These are phyloP conservation scores for Henningerozyma blattae DNA, from an alignment of 805 yeast species.

Conservation along the genomic window DNA sequence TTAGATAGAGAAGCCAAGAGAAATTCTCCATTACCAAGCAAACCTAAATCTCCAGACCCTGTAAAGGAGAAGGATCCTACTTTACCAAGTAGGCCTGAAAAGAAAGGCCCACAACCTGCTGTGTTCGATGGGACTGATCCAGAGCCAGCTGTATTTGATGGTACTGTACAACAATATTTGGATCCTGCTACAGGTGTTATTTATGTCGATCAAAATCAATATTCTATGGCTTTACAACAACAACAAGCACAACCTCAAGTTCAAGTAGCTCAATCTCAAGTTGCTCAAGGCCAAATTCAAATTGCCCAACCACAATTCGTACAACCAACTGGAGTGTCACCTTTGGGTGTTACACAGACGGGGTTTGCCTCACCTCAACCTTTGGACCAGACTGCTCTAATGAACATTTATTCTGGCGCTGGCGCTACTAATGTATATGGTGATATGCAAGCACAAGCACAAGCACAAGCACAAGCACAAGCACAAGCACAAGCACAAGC, in stretches of 20 bases:
- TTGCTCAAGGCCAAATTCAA: conserved; percentile 1
- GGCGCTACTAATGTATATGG: conserved; percentile 8
- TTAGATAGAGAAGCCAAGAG: conserved; percentile 31
- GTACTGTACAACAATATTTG: conserved; percentile 46
- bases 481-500: conserved; percentile 18
- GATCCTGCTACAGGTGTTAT: conserved; percentile 63
- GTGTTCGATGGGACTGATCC: conserved; percentile 24
- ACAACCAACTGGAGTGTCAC: conserved; percentile 4
- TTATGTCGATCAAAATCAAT: conserved; percentile 59
- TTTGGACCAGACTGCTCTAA: conserved; percentile 12
- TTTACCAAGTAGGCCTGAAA: conserved; percentile 26
- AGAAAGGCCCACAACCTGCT: conserved; percentile 24
- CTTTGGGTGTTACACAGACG: too few relatives aligned
- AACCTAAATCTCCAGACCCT: conserved; percentile 1
- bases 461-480: conserved; percentile 17
- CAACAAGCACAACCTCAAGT: conserved; percentile 11
- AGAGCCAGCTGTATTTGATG: conserved; percentile 18
- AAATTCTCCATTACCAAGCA: conserved; percentile 3
- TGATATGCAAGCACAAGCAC: conserved; percentile 17
- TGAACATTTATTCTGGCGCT: conserved; percentile 21
- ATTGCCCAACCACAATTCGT: conserved; percentile 3
- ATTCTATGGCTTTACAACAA: conserved; percentile 18
- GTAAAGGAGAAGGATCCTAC: conserved; percentile 15
- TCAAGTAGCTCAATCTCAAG: conserved; percentile 7
- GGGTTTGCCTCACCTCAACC: too few relatives aligned